These are phyloP conservation scores for Penicillium manginii DNA, from an alignment of 495 filamentous ascomycete species.

Conservation along the genomic window DNA sequence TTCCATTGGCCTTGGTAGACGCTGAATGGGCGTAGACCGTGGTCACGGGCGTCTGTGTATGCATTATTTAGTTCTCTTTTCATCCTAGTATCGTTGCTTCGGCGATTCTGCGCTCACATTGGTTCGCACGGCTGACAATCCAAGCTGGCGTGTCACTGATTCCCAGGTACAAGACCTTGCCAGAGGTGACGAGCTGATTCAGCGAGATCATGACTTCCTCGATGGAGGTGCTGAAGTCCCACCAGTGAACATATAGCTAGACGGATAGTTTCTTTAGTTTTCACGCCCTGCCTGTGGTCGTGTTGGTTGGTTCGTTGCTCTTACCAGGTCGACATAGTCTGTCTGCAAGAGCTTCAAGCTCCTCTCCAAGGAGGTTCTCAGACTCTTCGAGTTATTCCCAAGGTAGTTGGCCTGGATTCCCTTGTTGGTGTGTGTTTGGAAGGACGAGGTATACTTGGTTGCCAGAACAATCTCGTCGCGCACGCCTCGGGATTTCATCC, in stretches of 20 bases:
- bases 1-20: slow-evolving; percentile 72
- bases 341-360: slow-evolving; percentile 66
- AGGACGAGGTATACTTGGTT: slow-evolving; percentile 67
- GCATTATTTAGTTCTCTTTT: not conserved
- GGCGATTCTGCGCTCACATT: slow-evolving; percentile 26
- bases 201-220: slow-evolving; percentile 73
- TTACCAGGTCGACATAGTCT: slow-evolving; percentile 61
- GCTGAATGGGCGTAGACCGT: slow-evolving; percentile 65
- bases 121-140: slow-evolving; percentile 68
- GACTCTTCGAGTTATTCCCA: slow-evolving; percentile 63
- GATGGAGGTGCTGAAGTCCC: slow-evolving; percentile 66
- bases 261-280: not conserved
- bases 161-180: slow-evolving; percentile 74
- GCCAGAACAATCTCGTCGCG: slow-evolving; percentile 70
- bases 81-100: too few relatives aligned
- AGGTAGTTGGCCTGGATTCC: slow-evolving; percentile 56
- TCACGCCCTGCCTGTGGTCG: not conserved
- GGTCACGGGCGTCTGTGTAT: slow-evolving; percentile 59
- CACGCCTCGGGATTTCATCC: slow-evolving; percentile 60
- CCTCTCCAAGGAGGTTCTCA: slow-evolving; percentile 55
- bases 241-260: slow-evolving; percentile 63
- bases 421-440: slow-evolving; percentile 31
- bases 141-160: slow-evolving; percentile 72
- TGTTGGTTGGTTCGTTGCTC: not conserved
- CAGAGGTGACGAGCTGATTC: slow-evolving; percentile 58